Evolutionary conservation across 2,329 filamentous ascomycete genomes (phyloP).

Genomic region (Alternaria angustiovoidea): DNA sequence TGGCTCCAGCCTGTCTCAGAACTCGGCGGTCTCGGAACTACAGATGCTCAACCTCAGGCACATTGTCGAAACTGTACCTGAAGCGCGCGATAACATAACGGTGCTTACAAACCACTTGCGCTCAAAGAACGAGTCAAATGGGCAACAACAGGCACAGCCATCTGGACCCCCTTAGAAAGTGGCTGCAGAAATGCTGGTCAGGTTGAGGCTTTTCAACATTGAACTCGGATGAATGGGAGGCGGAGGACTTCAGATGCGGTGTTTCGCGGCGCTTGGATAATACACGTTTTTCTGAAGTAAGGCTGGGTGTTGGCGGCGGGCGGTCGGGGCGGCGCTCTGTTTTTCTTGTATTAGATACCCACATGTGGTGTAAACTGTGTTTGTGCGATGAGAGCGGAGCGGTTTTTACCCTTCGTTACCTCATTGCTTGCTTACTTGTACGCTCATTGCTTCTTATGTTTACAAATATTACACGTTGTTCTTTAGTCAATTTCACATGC

Average conservation of each 20-base stretch:
- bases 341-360: slow-evolving; percentile 16
- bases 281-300: not conserved
- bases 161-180: slow-evolving; percentile 7
- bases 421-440: slow-evolving; percentile 1
- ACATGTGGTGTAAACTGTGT: slow-evolving; percentile 12
- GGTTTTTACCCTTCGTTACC: not conserved
- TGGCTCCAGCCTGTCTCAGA: slow-evolving; percentile 32
- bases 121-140: slow-evolving; percentile 16
- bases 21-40: slow-evolving; percentile 50
- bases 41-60: slow-evolving; percentile 78
- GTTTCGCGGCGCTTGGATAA: slow-evolving; percentile 6
- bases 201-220: not conserved
- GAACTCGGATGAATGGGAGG: not conserved
- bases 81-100: slow-evolving; percentile 66
- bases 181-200: not conserved
- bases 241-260: not conserved
- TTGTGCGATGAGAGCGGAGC: not conserved
- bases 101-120: slow-evolving; percentile 35
- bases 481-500: not conserved
- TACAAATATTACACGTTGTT: not conserved
- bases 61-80: slow-evolving; percentile 72
- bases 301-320: not conserved
- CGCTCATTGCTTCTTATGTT: slow-evolving; percentile 3
- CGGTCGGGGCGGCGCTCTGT: not conserved
- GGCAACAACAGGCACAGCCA: slow-evolving; percentile 12